A percentile compares a stretch with the other conserved stretches of the same genome.
These are phyloP conservation scores for Hericium alpestre DNA, from an alignment of 768 basidiomycete genomes.

Conservation along the genomic window DNA sequence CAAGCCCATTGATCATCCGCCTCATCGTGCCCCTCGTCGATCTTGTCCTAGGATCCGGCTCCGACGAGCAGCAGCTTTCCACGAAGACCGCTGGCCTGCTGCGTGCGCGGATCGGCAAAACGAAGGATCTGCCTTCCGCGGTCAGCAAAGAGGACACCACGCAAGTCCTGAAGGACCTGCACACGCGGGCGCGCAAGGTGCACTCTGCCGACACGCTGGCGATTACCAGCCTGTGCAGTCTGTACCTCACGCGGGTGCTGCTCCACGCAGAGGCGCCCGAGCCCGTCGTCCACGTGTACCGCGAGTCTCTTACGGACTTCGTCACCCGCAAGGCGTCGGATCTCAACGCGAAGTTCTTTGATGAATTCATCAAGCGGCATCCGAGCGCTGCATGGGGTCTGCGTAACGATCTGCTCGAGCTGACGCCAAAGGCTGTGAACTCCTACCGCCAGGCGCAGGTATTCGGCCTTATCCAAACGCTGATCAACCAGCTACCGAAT, in stretches of 20 bases:
- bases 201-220: slow-evolving; percentile 52
- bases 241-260: slow-evolving; percentile 56
- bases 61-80: slow-evolving; percentile 79
- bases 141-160: slow-evolving; percentile 34
- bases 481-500: slow-evolving; percentile 45
- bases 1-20: slow-evolving; percentile 57
- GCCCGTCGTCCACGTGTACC: slow-evolving; percentile 44
- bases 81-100: slow-evolving; percentile 81
- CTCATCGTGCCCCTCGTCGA: slow-evolving; percentile 71
- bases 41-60: slow-evolving; percentile 36
- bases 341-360: slow-evolving; percentile 65
- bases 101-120: slow-evolving; percentile 59
- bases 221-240: slow-evolving; percentile 55
- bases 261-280: slow-evolving; percentile 27
- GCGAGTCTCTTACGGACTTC: slow-evolving; percentile 62
- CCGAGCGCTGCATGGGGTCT: slow-evolving; percentile 57
- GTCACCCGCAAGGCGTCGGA: slow-evolving; percentile 71
- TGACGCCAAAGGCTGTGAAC: slow-evolving; percentile 56
- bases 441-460: slow-evolving; percentile 66
- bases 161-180: slow-evolving; percentile 50
- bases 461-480: slow-evolving; percentile 56
- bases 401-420: slow-evolving; percentile 45
- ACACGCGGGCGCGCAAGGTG: slow-evolving; percentile 58
- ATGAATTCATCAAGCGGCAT: slow-evolving; percentile 62
- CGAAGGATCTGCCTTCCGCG: slow-evolving; percentile 51